Evolutionary conservation across 257 asterid genomes (phyloP).

Genomic region (Solanum paucissectum): DNA sequence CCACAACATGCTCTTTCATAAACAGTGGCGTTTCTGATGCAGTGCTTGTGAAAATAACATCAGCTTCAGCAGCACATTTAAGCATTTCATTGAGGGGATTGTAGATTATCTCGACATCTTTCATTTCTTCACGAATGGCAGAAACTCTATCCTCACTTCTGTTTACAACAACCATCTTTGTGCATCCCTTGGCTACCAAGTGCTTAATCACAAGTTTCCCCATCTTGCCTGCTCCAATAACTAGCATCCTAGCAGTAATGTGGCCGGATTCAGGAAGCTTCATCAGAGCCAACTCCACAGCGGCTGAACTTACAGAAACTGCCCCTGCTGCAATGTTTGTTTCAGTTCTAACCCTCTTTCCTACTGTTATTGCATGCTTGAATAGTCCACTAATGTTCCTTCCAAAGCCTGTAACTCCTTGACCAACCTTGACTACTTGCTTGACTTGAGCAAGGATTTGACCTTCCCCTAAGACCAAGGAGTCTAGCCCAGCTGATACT

Average conservation of each 20-base stretch:
- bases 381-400: constrained; percentile 90
- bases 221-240: constrained; percentile 94
- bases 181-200: constrained; percentile 86
- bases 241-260: constrained; percentile 54
- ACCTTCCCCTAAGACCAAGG: constrained; percentile 93
- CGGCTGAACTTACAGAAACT: constrained; percentile 93
- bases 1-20: constrained; percentile 44
- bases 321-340: constrained; percentile 93
- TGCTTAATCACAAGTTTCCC: constrained; percentile 97
- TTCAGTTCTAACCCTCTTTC: constrained; percentile 85
- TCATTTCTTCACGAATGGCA: constrained; percentile 65
- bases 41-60: constrained; percentile 80
- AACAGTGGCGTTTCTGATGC: constrained; percentile 70
- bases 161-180: constrained; percentile 76
- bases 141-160: constrained; percentile 69
- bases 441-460: constrained; percentile 93
- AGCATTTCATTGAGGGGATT: constrained; percentile 62
- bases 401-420: constrained; percentile 80
- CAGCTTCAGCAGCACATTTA: constrained; percentile 58
- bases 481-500: constrained; percentile 91
- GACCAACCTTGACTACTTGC: constrained; percentile 91
- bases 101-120: constrained; percentile 56
- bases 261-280: constrained; percentile 71
- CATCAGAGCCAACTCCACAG: constrained; percentile 87
- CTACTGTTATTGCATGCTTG: constrained; percentile 89